A percentile compares a stretch with the other conserved stretches of the same genome.
These are phyloP conservation scores for Alnus rubra DNA, from an alignment of 306 rosid species.

Conservation along the genomic window DNA sequence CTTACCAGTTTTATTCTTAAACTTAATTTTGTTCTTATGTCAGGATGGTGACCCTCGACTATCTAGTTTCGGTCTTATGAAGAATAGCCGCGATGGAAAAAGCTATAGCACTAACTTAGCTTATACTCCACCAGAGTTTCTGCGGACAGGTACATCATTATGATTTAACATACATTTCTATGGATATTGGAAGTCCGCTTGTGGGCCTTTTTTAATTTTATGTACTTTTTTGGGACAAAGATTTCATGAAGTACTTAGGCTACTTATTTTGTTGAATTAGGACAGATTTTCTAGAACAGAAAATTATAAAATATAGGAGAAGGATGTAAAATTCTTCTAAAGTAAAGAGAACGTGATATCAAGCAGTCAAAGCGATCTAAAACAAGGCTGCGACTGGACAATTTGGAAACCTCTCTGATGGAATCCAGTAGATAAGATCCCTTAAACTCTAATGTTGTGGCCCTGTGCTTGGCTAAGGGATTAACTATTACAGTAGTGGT, in stretches of 20 bases:
- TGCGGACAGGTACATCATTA: conserved; percentile 62
- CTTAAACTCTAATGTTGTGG: neutral
- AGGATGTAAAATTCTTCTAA: neutral
- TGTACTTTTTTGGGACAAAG: neutral
- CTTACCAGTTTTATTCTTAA: neutral
- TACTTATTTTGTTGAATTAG: neutral
- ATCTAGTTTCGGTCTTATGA: conserved; percentile 96
- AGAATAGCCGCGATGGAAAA: conserved; percentile 95
- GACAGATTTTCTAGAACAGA: neutral
- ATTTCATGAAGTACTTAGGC: neutral
- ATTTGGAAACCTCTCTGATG: neutral
- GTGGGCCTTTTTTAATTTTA: neutral
- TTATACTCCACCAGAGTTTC: conserved; percentile 94
- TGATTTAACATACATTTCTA: neutral
- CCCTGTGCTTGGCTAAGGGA: neutral
- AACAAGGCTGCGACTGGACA: neutral
- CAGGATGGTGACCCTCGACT: conserved; percentile 95
- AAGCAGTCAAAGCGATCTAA: neutral
- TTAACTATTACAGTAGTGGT: neutral
- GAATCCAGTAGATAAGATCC: neutral
- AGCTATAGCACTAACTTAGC: conserved; percentile 97
- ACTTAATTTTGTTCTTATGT: conserved; percentile 22
- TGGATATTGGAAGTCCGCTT: neutral
- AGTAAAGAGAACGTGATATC: neutral
- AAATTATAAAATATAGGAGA: conserved; percentile 1